Evolutionary conservation across 495 filamentous ascomycete species (phyloP), one percentile per base, ranked within the genome.

Genomic region (Lichina pygmaea): DNA sequence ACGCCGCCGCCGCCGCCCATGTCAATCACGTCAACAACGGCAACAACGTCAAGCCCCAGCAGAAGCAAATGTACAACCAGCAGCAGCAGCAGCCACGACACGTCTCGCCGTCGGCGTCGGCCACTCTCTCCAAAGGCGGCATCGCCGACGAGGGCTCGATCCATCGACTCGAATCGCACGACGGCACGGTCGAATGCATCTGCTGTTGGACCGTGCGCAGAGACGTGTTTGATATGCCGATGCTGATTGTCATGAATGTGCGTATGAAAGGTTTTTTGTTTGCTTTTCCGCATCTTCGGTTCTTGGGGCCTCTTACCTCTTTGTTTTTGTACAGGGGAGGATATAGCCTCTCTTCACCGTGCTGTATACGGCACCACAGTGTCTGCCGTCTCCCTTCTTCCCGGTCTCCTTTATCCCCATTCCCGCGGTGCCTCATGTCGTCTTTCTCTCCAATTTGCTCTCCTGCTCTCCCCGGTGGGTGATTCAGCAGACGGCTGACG

Each of bases 171-270:
- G 75, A 84, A 1, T 76, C 78, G 57, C 78, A 74, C 55, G 84
- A 93, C 49, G 89, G 86, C 48, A 86, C 84, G 60, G 76, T 95
- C 43, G 81, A 93, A 55, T 93, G 85, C 64, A 82, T 75, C 53
- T 91, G 85, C 61, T 86, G 79, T 63, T 97, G 89, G 86, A 84
- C 81, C 49, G 84, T 95, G 47, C 89, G 86, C 66, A 67, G 89
- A 49, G 89, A 97, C 59, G 81, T 89, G 41, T 97, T 95, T 62
- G 89, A 94, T 59, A 93, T 97, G 58, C 89, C 89, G 31, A 94
- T 93, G 85, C 61, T 97, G 58, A 89, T 94, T 60, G 75, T 93
- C 53, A 85, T 93, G 64, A 93, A 93, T 62, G 89, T 93, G 56
- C 75, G 85, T 42, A 24, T 24, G 24, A 4, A 24, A 4, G 2